phyloP scores from a whole-genome alignment of 371 early-diverging fungal genomes.

The Syncephalastrum sp. region DNA sequence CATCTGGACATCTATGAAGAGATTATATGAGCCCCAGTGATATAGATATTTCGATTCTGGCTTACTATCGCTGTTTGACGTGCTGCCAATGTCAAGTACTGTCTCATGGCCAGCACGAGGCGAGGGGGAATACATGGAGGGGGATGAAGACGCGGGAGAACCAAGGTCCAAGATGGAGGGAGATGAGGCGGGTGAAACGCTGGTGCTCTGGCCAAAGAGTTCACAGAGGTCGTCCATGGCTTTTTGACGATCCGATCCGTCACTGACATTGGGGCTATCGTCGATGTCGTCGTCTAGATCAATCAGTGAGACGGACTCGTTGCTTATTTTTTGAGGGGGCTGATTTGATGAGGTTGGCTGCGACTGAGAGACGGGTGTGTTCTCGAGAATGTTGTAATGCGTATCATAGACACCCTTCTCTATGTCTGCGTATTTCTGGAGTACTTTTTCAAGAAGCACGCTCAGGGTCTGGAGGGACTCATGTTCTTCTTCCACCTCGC shows the following conservation, averaged over 20 bases:
- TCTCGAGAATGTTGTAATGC: constrained; percentile 34
- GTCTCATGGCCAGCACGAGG: constrained; percentile 16
- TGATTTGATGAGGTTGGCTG: constrained; percentile 1
- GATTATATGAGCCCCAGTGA: no score
- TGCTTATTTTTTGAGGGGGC: constrained; percentile 15
- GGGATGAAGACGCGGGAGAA: neutral
- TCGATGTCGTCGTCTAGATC: constrained; percentile 57
- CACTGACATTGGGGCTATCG: no score
- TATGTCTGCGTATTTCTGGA: constrained; percentile 74
- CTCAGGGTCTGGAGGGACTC: constrained; percentile 42
- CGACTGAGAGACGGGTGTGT: neutral
- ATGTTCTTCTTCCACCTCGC: constrained; percentile 25
- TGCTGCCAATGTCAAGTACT: no score
- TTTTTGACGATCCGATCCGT: neutral
- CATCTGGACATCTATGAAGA: no score
- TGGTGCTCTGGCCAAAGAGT: constrained; percentile 5
- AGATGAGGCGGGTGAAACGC: neutral
- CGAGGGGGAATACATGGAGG: neutral
- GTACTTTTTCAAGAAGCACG: constrained; percentile 77
- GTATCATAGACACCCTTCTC: constrained; percentile 56
- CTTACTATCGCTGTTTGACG: neutral
- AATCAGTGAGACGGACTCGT: constrained; percentile 46
- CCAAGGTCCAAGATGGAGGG: neutral
- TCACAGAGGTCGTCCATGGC: constrained; percentile 7
- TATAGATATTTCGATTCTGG: no score